These are phyloP conservation scores for Aspergillus quadricinctus DNA, from an alignment of 2,329 filamentous ascomycete species.

Conservation along the genomic window DNA sequence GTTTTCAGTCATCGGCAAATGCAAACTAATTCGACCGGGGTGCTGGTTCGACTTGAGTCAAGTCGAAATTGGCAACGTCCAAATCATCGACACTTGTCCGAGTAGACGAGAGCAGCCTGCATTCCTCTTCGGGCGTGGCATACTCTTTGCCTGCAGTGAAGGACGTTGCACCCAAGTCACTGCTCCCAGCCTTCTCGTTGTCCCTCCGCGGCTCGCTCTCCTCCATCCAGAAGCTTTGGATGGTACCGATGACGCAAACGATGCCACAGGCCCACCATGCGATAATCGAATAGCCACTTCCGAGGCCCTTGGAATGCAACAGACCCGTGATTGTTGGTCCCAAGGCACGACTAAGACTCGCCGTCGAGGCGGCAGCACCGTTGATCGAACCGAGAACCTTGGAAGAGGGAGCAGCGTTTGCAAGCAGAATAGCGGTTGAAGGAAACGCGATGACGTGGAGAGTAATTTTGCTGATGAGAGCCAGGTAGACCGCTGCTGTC, in stretches of 20 bases:
- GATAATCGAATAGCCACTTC: conserved; percentile 76
- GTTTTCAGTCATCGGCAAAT: conserved; percentile 5
- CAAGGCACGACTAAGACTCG: conserved; percentile 81
- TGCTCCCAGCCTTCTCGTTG: conserved; percentile 35
- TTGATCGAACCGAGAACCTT: conserved; percentile 88
- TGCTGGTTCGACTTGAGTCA: conserved; percentile 14
- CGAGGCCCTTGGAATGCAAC: conserved; percentile 75
- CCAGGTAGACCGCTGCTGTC: conserved; percentile 68
- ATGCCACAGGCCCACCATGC: conserved; percentile 89
- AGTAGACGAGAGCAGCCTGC: conserved; percentile 31
- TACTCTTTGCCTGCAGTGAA: conserved; percentile 19
- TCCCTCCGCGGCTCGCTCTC: conserved; percentile 50
- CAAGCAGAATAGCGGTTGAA: conserved; percentile 80
- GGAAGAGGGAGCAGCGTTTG: conserved; percentile 80
- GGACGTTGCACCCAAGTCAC: conserved; percentile 25
- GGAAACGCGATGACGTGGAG: conserved; percentile 90
- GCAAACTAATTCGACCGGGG: conserved; percentile 6
- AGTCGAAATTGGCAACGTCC: conserved; percentile 24
- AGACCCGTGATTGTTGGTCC: conserved; percentile 84
- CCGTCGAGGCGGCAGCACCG: conserved; percentile 84
- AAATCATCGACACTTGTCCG: conserved; percentile 34
- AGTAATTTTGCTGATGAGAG: conserved; percentile 88
- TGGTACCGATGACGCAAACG: conserved; percentile 69
- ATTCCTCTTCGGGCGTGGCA: conserved; percentile 28
- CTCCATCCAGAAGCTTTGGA: conserved; percentile 71